phyloP scores from a whole-genome alignment of 2,329 filamentous ascomycete species.

The Sclerotiophoma versabilis region DNA sequence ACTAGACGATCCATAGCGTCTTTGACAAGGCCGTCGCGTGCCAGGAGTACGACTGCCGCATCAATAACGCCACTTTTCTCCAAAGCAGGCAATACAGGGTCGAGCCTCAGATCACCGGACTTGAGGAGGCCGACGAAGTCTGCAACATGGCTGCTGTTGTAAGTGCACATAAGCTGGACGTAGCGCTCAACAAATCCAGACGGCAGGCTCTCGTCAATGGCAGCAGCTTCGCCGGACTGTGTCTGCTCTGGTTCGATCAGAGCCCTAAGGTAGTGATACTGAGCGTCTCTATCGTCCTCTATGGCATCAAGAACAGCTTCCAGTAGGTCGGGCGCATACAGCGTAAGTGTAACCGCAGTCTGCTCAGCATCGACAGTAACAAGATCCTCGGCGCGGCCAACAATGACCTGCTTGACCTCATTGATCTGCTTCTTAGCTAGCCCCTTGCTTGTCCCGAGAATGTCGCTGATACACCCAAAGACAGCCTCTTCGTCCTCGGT shows the following conservation, averaged over 20 bases:
- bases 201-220: constrained; percentile 37
- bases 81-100: constrained; percentile 82
- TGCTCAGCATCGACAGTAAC: constrained; percentile 70
- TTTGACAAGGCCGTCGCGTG: constrained; percentile 81
- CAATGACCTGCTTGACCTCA: constrained; percentile 73
- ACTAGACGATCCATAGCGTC: constrained; percentile 85
- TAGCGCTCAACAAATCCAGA: constrained; percentile 80
- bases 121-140: constrained; percentile 82
- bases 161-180: constrained; percentile 88
- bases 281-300: constrained; percentile 66
- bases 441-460: constrained; percentile 69
- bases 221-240: not conserved
- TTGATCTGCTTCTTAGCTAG: constrained; percentile 73
- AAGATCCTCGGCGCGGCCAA: constrained; percentile 70
- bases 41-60: constrained; percentile 89
- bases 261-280: constrained; percentile 78
- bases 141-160: constrained; percentile 81
- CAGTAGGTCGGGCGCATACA: constrained; percentile 70
- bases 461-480: constrained; percentile 81
- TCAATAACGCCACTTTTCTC: constrained; percentile 91
- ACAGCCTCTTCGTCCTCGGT: constrained; percentile 74
- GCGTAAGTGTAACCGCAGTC: constrained; percentile 70
- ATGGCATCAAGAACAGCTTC: constrained; percentile 69
- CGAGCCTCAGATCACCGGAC: constrained; percentile 78
- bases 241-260: constrained; percentile 69